Conservation (phyloP, 1,284 basidiomycete species). For the Vanrija sp. region DNA sequence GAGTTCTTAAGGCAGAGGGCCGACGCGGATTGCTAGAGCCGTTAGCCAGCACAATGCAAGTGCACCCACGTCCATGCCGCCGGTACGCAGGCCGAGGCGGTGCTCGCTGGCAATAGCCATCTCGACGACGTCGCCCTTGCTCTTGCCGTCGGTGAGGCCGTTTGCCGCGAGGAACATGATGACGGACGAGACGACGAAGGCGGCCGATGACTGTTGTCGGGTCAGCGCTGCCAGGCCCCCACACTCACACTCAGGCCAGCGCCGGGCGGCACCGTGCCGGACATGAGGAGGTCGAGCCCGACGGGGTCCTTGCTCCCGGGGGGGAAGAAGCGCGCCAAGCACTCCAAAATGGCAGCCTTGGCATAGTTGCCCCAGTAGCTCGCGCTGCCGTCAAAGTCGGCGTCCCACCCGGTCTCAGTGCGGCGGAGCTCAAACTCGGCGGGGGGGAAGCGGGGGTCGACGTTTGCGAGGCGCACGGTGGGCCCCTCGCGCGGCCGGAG, state of each 20-base stretch:
- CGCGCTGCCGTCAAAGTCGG: conserved; percentile 65
- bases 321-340: conserved; percentile 24
- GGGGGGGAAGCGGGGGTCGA: conserved; percentile 54
- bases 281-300: conserved; percentile 71
- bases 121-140: conserved; percentile 65
- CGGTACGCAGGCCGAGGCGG: conserved; percentile 61
- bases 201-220: conserved; percentile 53
- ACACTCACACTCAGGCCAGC: conserved; percentile 72
- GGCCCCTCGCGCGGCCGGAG: conserved; percentile 49
- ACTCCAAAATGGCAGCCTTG: conserved; percentile 55
- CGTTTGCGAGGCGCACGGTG: conserved; percentile 57
- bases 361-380: conserved; percentile 74
- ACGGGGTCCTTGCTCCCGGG: conserved; percentile 55
- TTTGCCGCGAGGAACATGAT: conserved; percentile 72
- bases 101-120: conserved; percentile 78
- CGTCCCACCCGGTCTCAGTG: conserved; percentile 59
- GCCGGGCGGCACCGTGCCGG: conserved; percentile 74
- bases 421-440: conserved; percentile 57
- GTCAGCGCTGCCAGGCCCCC: background rate
- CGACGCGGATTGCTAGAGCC: conserved; percentile 66
- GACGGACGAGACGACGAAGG: conserved; percentile 78
- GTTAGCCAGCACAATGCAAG: background rate
- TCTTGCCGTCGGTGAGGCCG: conserved; percentile 59
- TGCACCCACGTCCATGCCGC: conserved; percentile 54
- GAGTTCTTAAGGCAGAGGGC: conserved; percentile 66